Evolutionary conservation across 2,329 filamentous ascomycete genomes (phyloP), one percentile per base, ranked within the genome.

Genomic region (Xylariaceae sp.): DNA sequence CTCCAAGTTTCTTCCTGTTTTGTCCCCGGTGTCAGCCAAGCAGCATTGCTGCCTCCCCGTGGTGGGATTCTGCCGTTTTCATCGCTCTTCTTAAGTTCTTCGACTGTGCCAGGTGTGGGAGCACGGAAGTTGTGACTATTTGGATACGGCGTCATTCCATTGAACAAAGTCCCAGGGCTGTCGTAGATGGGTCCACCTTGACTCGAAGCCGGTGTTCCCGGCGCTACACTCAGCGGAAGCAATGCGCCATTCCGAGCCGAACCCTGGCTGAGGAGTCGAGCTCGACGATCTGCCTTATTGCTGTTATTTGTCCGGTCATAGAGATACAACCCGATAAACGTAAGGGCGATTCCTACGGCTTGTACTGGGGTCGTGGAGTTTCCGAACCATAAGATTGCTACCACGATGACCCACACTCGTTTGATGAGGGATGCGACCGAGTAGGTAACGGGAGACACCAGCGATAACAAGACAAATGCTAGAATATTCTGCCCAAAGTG

Each of bases 401-500:
- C 87, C 55, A 94, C 83, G 64, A 99, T 96, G 66, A 99, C 92
- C 67, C 96, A 96, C 12, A 99, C 94, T 46, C 94, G 87, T 75
- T 99, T 99, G 72, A 99, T 94, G 57, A 99, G 77, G 53, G 88
- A 95, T 34, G 94, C 94, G 36, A 99, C 92, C 0, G 90, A 96
- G 74, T 99, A 99, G 0, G 94, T 97, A 36, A 99, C 94, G 0
- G 94, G 94, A 0, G 91, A 95, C 12, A 97, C 88, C 76, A 96
- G 88, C 50, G 91, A 96, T 6, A 99, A 77, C 5, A 99, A 79
- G 19, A 96, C 78, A 68, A 99, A 99, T 0, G 94, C 94, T 51
- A 99, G 80, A 49, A 99, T 95, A 67, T 95, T 96, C 67, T 99
- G 94, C 15, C 84, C 89, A 70, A 97, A 99, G 72, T 99, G 94